These are phyloP conservation scores for Mucor sp. DNA, from an alignment of 371 early-diverging fungal species.

Conservation along the genomic window DNA sequence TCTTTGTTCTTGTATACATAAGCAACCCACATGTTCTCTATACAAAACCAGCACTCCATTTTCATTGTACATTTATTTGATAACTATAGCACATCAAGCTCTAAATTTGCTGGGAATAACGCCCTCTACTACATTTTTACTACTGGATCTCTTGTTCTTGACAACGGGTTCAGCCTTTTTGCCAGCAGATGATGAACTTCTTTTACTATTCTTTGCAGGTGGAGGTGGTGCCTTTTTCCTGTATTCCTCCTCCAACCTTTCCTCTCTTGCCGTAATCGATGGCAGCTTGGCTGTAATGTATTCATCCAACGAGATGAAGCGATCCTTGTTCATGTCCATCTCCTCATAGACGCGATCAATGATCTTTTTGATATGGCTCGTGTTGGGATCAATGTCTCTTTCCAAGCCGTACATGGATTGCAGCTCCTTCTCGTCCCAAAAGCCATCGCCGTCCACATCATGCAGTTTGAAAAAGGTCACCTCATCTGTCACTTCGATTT, in stretches of 20 bases:
- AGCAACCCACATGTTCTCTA: too few species aligned
- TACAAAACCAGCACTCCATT: neutral
- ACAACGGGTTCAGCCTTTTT: neutral
- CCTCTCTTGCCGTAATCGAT: conserved; percentile 23
- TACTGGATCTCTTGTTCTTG: neutral
- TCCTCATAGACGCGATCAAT: conserved; percentile 41
- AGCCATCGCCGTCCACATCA: conserved; percentile 44
- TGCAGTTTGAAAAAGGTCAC: conserved; percentile 45
- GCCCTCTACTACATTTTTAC: neutral
- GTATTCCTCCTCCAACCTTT: neutral
- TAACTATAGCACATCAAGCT: neutral
- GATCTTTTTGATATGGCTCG: conserved; percentile 41
- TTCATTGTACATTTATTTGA: neutral
- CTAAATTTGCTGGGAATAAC: neutral
- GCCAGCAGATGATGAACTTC: neutral
- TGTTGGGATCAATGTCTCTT: conserved; percentile 31
- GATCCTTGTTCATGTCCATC: conserved; percentile 36
- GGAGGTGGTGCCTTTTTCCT: neutral
- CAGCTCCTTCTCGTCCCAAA: conserved; percentile 36
- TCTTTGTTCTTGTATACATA: too few species aligned
- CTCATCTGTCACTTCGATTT: conserved; percentile 42
- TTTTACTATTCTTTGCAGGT: neutral
- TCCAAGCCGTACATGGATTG: conserved; percentile 40
- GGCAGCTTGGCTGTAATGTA: conserved; percentile 31
- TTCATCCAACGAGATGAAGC: conserved; percentile 36